Base-by-base conservation (phyloP, 2,329 filamentous ascomycete species). In the Monosporascus sp. region DNA sequence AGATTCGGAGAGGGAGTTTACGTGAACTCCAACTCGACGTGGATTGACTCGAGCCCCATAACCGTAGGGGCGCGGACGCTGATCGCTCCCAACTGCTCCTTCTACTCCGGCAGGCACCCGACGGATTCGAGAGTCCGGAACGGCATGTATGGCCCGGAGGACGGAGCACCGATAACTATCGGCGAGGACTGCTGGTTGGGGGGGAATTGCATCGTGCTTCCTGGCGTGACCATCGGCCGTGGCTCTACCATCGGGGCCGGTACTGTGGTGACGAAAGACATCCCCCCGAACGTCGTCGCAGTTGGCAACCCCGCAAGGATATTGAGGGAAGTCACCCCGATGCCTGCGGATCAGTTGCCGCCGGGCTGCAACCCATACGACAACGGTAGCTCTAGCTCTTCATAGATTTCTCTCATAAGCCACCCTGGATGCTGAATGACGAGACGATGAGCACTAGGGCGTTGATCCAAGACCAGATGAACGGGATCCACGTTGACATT, bases 401-500 rank as follows among this genome's bases (percentile, higher is more conserved):
- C 37, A n/a, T 50, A 57, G 24, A 25, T 2, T 31, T 20, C 17
- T 47, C 38, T 83, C 71, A 96, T 56, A 96, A 77, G 39, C 89
- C 91, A 48, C 91, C 90, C 67, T 95, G 90, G 50, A 96, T 92
- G n/a, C 90, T 89, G 69, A 96, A 96, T 4, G 90, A 94, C 5
- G 90, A 94, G 57, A 96, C 77, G 49, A 96, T 84, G 46, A 97
- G 75, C 31, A 95, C 80, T 47, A 96, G 70, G 9, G 93, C 85
- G 68, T 90, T 96, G 69, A 93, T 87, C 65, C 89, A 80, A 1
- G 85, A 89, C 92, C 92, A 96, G 22, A 92, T 81, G 65, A 94
- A 88, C 0, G 92, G 92, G 50, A 96, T 89, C 91, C 91, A 96
- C 0, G 92, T 96, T 46, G 90, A 93, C 90, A 96, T 94, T 63